These are phyloP conservation scores for Chenopodium quinoa DNA, from an alignment of 148 eudicot species.

Conservation along the genomic window DNA sequence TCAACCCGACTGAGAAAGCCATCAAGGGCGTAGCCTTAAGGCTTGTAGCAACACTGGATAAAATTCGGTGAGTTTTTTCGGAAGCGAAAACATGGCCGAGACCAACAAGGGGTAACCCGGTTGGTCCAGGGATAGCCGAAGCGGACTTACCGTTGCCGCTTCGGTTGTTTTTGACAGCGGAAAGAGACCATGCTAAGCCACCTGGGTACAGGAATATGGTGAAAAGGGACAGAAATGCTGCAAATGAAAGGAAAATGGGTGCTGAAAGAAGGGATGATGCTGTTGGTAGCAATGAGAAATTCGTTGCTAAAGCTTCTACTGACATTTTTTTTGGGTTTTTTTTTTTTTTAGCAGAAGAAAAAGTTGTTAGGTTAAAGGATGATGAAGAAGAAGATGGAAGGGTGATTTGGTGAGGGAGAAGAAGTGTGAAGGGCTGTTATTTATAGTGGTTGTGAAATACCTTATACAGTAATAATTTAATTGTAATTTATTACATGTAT, in stretches of 20 bases:
- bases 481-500: no score
- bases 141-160: slow-evolving; percentile 5
- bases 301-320: slow-evolving; percentile 6
- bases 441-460: not conserved
- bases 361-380: not conserved
- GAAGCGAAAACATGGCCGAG: slow-evolving; percentile 42
- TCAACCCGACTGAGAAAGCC: slow-evolving; percentile 86
- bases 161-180: slow-evolving; percentile 6
- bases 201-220: slow-evolving; percentile 62
- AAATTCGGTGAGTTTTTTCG: slow-evolving; percentile 47
- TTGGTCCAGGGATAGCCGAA: slow-evolving; percentile 64
- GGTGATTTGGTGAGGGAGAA: not conserved
- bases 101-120: slow-evolving; percentile 63
- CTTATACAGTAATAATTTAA: no score
- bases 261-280: slow-evolving; percentile 8
- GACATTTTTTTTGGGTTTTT: slow-evolving; percentile 20
- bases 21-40: slow-evolving; percentile 40
- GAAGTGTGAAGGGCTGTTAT: not conserved
- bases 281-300: slow-evolving; percentile 10
- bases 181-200: slow-evolving; percentile 77
- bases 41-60: slow-evolving; percentile 28
- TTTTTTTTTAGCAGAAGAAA: no score
- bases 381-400: not conserved
- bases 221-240: slow-evolving; percentile 33
- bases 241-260: slow-evolving; percentile 2